Conservation (phyloP, 2,329 filamentous ascomycete genomes). For the Sporothrix curviconia region DNA sequence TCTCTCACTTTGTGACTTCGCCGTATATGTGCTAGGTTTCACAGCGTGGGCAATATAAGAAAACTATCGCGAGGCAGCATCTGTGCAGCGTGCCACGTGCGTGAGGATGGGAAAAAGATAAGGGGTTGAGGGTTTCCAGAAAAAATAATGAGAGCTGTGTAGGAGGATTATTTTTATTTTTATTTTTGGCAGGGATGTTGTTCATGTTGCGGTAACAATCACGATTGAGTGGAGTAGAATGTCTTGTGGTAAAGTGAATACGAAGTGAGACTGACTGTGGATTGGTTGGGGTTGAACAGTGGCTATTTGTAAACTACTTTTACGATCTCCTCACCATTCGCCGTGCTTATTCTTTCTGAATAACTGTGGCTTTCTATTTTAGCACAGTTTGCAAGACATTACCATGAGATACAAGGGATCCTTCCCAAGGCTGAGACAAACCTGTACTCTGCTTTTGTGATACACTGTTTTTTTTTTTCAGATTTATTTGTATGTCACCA, state of each 20-base stretch:
- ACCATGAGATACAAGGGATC: neutral
- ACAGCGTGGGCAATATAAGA: neutral
- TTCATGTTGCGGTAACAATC: too few relatives aligned
- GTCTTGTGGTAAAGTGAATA: neutral
- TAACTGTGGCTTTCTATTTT: too few relatives aligned
- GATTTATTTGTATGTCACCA: too few relatives aligned
- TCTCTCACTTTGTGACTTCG: neutral
- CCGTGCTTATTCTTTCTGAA: too few relatives aligned
- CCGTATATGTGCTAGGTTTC: conserved; percentile 5
- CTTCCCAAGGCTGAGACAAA: neutral
- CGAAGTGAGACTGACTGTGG: neutral
- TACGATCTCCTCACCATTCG: too few relatives aligned
- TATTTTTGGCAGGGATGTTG: neutral
- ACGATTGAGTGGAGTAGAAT: too few relatives aligned
- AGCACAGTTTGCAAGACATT: too few relatives aligned
- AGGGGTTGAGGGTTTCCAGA: too few relatives aligned
- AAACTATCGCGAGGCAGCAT: conserved; percentile 7
- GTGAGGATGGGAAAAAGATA: neutral
- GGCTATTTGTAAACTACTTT: neutral
- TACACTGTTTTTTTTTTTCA: too few relatives aligned
- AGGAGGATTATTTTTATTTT: neutral
- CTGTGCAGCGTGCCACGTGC: conserved; percentile 11
- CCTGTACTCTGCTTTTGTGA: neutral
- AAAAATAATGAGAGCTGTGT: neutral
- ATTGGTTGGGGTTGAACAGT: neutral